These are phyloP conservation scores for Triticum urartu DNA, from an alignment of 176 grass and related monocot genomes.

Conservation along the genomic window DNA sequence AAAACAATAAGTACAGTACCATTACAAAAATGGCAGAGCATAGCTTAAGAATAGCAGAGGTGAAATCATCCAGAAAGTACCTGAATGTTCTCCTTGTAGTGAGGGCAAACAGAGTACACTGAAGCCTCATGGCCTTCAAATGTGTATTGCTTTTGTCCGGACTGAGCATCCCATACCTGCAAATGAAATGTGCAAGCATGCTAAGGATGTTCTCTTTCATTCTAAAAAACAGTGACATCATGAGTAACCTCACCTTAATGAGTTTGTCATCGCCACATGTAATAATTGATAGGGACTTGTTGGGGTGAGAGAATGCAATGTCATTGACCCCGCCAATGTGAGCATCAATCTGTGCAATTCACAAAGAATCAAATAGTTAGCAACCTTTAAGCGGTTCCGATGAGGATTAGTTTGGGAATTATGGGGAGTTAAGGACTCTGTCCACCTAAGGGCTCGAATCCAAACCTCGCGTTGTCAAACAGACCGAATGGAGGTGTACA, in stretches of 20 bases:
- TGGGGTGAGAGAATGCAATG: slow-evolving; percentile 98
- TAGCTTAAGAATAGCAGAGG: slow-evolving; percentile 16
- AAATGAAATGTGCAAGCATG: slow-evolving; percentile 23
- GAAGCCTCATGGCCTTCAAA: slow-evolving; percentile 98
- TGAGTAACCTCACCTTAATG: slow-evolving; percentile 71
- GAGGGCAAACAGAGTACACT: slow-evolving; percentile 97
- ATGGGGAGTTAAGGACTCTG: not conserved
- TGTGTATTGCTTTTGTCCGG: slow-evolving; percentile 91
- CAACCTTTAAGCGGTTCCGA: slow-evolving; percentile 3
- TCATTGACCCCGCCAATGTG: slow-evolving; percentile 98
- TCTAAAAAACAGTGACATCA: not conserved
- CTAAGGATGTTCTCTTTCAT: slow-evolving; percentile 12
- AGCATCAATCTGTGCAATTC: slow-evolving; percentile 79
- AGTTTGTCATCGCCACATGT: slow-evolving; percentile 98
- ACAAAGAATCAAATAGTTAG: slow-evolving; percentile 22
- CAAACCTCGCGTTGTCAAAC: not conserved
- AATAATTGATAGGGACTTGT: slow-evolving; percentile 94
- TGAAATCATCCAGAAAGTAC: slow-evolving; percentile 36
- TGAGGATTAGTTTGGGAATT: not conserved
- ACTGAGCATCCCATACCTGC: slow-evolving; percentile 97
- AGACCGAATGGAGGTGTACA: not conserved
- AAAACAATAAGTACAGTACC: slow-evolving; percentile 2
- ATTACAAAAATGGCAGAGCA: slow-evolving; percentile 1
- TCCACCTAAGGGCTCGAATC: not conserved
- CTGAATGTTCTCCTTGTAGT: slow-evolving; percentile 99